These are phyloP conservation scores for Papiliotrema nemorosa DNA, from an alignment of 1,284 basidiomycete species.

Conservation along the genomic window DNA sequence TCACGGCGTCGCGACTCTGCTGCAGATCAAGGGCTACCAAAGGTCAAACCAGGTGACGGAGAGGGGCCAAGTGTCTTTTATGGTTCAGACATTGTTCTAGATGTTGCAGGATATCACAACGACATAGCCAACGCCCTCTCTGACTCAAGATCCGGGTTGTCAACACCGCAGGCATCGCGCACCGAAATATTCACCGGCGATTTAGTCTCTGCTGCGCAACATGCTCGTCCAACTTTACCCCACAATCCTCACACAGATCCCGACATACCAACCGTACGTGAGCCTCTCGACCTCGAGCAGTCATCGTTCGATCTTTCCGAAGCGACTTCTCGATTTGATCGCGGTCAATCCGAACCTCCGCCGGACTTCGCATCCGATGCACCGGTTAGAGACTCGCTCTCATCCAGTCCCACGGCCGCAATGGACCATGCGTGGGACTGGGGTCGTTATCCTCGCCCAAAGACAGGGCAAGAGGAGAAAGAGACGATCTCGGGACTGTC, in stretches of 20 bases:
- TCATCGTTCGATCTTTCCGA: too few relatives aligned
- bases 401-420: conserved; percentile 9
- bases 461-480: background rate
- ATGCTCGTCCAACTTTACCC: background rate
- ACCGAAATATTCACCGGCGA: conserved; percentile 30
- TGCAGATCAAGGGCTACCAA: conserved; percentile 58
- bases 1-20: conserved; percentile 12
- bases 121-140: conserved; percentile 2
- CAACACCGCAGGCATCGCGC: background rate
- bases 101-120: conserved; percentile 52
- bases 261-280: background rate
- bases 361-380: background rate
- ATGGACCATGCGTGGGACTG: conserved; percentile 49
- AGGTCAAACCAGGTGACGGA: conserved; percentile 52
- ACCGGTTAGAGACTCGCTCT: background rate
- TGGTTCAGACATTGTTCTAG: conserved; percentile 55
- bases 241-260: conserved; percentile 1
- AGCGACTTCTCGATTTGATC: conserved; percentile 9
- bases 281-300: background rate
- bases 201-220: conserved; percentile 17
- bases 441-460: conserved; percentile 16
- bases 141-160: background rate
- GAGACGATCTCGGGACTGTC: too few relatives aligned
- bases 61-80: conserved; percentile 66
- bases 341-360: conserved; percentile 31